Conservation (phyloP, 805 yeast genomes). For the Jamesozyma piceae region DNA sequence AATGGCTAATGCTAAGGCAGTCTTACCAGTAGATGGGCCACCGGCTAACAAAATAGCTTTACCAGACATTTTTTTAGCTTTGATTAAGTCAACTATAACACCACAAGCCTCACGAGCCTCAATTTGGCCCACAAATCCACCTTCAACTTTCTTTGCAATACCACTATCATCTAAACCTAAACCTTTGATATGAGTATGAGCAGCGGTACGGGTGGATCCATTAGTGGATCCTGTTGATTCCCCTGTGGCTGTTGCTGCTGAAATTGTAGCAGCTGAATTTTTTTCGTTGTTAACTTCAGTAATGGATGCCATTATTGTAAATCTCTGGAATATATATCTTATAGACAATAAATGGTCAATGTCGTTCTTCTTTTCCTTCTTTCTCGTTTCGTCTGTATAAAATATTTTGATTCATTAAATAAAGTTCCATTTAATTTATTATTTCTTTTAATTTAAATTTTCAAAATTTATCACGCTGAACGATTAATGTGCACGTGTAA, state of each 20-base stretch:
- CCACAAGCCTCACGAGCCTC: constrained; percentile 89
- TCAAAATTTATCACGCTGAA: neutral
- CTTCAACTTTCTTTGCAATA: constrained; percentile 71
- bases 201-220: constrained; percentile 57
- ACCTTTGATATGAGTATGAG: constrained; percentile 95
- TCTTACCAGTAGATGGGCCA: constrained; percentile 97
- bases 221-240: constrained; percentile 2
- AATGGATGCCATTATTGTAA: constrained; percentile 55
- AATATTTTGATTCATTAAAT: neutral
- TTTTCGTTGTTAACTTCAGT: constrained; percentile 55
- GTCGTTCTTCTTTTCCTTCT: neutral
- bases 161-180: constrained; percentile 89
- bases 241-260: neutral
- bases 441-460: neutral
- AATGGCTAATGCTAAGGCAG: constrained; percentile 91
- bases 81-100: constrained; percentile 84
- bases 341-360: too few species aligned
- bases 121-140: constrained; percentile 70
- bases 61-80: constrained; percentile 87
- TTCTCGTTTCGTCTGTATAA: neutral
- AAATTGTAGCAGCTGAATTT: neutral
- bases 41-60: constrained; percentile 94
- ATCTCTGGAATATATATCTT: neutral
- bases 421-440: neutral
- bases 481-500: neutral